These are phyloP conservation scores for Lepiota venenata DNA, from an alignment of 768 basidiomycete species.

Conservation along the genomic window DNA sequence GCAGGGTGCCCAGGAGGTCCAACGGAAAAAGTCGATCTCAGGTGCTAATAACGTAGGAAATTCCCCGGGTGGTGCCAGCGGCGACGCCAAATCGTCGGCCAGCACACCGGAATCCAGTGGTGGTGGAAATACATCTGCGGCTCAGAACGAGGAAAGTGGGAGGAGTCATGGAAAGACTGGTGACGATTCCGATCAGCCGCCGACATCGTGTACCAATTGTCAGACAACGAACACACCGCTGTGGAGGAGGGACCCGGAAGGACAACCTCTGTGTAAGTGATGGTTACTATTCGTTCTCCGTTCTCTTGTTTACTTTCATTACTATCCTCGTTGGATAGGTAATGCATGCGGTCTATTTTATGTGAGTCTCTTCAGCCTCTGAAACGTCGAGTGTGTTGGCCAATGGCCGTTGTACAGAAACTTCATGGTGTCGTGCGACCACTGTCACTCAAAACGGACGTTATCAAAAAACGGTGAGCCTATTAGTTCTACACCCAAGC, in stretches of 20 bases:
- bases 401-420: slow-evolving; percentile 52
- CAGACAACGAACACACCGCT: slow-evolving; percentile 93
- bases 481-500: slow-evolving; percentile 9
- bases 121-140: slow-evolving; percentile 17
- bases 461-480: slow-evolving; percentile 89
- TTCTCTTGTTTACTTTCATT: slow-evolving; percentile 16
- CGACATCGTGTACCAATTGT: slow-evolving; percentile 91
- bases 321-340: slow-evolving; percentile 34
- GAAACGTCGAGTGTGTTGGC: slow-evolving; percentile 10
- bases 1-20: slow-evolving; percentile 53
- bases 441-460: slow-evolving; percentile 92
- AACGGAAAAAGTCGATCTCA: slow-evolving; percentile 44
- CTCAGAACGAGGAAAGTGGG: slow-evolving; percentile 14
- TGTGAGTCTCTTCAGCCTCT: slow-evolving; percentile 46
- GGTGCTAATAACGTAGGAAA: slow-evolving; percentile 6
- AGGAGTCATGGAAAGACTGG: slow-evolving; percentile 56
- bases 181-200: slow-evolving; percentile 68
- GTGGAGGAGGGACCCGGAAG: slow-evolving; percentile 91
- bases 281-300: slow-evolving; percentile 6
- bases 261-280: slow-evolving; percentile 82
- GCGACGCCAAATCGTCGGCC: slow-evolving; percentile 49
- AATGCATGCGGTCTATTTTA: slow-evolving; percentile 94
- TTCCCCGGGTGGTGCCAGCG: slow-evolving; percentile 14
- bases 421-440: slow-evolving; percentile 94
- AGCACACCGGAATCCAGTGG: slow-evolving; percentile 63